These are phyloP conservation scores for Kregervanrija delftensis DNA, from an alignment of 805 yeast genomes.

Conservation along the genomic window DNA sequence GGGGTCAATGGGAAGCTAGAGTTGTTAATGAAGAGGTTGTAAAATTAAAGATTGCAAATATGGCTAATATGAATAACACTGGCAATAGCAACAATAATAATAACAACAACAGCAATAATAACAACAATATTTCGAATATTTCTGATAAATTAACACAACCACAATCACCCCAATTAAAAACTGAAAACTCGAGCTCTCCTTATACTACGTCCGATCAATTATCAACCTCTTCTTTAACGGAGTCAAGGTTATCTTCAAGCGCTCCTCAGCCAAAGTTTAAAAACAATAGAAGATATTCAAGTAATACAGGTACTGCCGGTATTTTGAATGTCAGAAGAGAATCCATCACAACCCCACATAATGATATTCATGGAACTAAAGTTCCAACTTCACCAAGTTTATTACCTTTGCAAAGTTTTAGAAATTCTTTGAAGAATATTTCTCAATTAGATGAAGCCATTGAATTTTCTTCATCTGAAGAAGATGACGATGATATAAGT, in stretches of 20 bases:
- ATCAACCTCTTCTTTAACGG: conserved; percentile 1
- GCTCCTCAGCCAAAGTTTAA: background rate
- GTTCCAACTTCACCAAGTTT: conserved; percentile 35
- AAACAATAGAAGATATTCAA: too few relatives aligned
- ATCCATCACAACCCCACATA: conserved; percentile 40
- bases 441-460: conserved; percentile 31
- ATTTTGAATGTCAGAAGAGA: conserved; percentile 33
- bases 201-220: background rate
- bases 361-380: conserved; percentile 39
- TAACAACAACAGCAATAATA: background rate
- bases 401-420: conserved; percentile 24
- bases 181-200: background rate
- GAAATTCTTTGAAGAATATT: conserved; percentile 25
- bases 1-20: conserved; percentile 96
- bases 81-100: conserved; percentile 1
- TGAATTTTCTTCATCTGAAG: conserved; percentile 33
- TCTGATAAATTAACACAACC: background rate
- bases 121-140: background rate
- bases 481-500: conserved; percentile 29
- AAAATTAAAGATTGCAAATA: conserved; percentile 14
- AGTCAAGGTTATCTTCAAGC: background rate
- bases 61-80: background rate
- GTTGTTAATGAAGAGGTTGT: conserved; percentile 27
- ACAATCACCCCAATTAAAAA: background rate
- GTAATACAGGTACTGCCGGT: background rate